Evolutionary conservation across 2,329 filamentous ascomycete species (phyloP).

Genomic region (Apiospora arundinis): DNA sequence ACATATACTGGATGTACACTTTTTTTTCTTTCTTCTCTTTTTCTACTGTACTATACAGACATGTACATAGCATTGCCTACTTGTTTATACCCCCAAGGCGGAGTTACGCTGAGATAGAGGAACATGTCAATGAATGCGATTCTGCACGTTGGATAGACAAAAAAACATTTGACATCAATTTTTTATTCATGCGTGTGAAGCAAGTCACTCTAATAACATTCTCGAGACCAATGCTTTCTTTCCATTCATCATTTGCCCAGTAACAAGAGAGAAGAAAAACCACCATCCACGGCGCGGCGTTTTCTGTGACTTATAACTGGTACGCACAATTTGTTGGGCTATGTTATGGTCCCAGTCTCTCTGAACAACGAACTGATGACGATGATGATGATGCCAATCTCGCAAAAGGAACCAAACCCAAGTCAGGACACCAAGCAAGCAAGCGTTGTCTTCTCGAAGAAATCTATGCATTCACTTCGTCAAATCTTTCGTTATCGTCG

Average conservation of each 20-base stretch:
- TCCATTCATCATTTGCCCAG: background rate
- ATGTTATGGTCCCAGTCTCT: background rate
- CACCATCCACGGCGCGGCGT: slow-evolving; percentile 9
- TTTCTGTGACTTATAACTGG: background rate
- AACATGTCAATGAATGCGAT: background rate
- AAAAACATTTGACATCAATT: background rate
- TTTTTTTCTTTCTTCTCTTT: background rate
- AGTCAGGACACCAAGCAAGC: background rate
- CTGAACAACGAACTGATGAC: background rate
- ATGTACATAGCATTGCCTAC: slow-evolving; percentile 16
- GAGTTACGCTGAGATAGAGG: background rate
- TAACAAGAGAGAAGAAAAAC: background rate
- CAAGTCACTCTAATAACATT: background rate
- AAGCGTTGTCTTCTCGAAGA: background rate
- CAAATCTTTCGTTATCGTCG: slow-evolving; percentile 16
- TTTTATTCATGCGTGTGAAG: background rate
- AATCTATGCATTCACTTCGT: background rate
- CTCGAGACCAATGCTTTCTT: background rate
- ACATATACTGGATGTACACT: slow-evolving; percentile 1
- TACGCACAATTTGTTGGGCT: background rate
- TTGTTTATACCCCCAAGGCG: background rate
- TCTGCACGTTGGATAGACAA: background rate
- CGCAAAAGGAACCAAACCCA: background rate
- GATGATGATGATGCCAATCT: background rate
- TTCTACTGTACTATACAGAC: background rate